Evolutionary conservation across 352 stramenopile species (phyloP).

Genomic region (Blastocystis sp.): DNA sequence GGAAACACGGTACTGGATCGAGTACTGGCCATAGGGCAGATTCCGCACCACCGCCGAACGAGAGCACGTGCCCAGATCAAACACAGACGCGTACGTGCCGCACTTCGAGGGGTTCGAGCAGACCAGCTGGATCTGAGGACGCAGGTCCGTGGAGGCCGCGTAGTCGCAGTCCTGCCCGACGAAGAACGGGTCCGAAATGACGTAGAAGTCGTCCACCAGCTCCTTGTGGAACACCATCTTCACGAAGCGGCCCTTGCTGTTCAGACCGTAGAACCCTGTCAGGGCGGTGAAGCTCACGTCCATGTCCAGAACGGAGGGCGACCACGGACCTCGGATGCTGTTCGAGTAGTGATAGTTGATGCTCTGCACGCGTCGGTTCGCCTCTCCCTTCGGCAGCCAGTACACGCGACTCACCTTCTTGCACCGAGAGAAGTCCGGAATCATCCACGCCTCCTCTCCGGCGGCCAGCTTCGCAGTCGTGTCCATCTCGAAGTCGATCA

Average conservation of each 20-base stretch:
- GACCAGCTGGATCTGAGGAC: not conserved
- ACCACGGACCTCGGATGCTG: not conserved
- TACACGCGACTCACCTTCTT: constrained; percentile 36
- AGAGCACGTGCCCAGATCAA: constrained; percentile 38
- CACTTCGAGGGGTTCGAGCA: constrained; percentile 49
- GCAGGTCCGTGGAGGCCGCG: constrained; percentile 9
- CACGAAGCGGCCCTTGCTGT: constrained; percentile 46
- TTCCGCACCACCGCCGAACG: not conserved
- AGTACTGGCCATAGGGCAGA: constrained; percentile 28
- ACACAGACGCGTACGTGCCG: not conserved
- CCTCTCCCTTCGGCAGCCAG: constrained; percentile 14
- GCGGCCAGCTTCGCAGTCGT: not conserved
- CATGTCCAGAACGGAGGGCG: not conserved
- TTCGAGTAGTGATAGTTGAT: constrained; percentile 7
- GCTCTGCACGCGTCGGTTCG: not conserved
- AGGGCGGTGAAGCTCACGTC: not conserved
- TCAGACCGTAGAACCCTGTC: constrained; percentile 47
- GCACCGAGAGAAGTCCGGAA: constrained; percentile 8
- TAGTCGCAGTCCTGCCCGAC: constrained; percentile 48
- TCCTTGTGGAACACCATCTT: constrained; percentile 52
- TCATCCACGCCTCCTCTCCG: constrained; percentile 22
- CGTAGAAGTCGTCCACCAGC: not conserved
- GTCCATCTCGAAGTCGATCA: constrained; percentile 7
- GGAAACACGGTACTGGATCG: not conserved
- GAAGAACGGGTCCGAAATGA: constrained; percentile 21